Evolutionary conservation across 2,329 filamentous ascomycete genomes (phyloP), one percentile per base, ranked within the genome.

Genomic region (Neofusicoccum sp.): DNA sequence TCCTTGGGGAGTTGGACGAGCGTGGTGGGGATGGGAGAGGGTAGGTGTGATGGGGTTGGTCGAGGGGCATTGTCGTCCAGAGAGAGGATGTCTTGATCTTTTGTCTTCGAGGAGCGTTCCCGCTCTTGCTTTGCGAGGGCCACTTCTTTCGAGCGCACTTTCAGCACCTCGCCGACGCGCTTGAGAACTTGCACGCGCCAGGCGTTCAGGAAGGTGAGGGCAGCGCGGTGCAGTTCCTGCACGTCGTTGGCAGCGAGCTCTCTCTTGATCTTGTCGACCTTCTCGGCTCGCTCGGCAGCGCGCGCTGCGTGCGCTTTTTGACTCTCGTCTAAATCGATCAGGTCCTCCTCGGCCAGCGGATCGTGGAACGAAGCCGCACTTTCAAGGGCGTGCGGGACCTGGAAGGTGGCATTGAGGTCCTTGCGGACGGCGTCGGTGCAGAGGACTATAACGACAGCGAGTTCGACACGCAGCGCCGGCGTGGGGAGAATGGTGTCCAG

Each of bases 141-240:
- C 1, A 72, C 67, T 31, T 72, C 61, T 9, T 67, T 56, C 3
- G 66, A 66, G 48, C 67, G 63, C 1, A 76, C 69, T 8, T 70
- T 52, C 52, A 84, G 73, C 39, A 92, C 85, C 68, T 95, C 89
- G 16, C 87, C 85, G 31, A 96, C 79, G 14, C 93, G 85, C 64
- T 86, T 83, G 41, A 91, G 79, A 6, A 97, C 85, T 12, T 82
- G 81, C 5, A 86, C 82, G 69, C 91, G 86, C 94, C 94, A 98
- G 66, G 91, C 89, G 64, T 90, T 87, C 72, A 93, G 96, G 72
- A 89, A 87, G 6, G 83, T 79, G 5, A 96, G 73, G 1, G 88
- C 84, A 61, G 89, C 88, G 66, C 85, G 87, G 78, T 88, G 93
- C 69, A 93, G 77, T 68, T 91, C 88, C 64, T 83, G 78, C 64